Evolutionary conservation across 2,329 filamentous ascomycete genomes (phyloP).

Genomic region (Onygenales sp.): DNA sequence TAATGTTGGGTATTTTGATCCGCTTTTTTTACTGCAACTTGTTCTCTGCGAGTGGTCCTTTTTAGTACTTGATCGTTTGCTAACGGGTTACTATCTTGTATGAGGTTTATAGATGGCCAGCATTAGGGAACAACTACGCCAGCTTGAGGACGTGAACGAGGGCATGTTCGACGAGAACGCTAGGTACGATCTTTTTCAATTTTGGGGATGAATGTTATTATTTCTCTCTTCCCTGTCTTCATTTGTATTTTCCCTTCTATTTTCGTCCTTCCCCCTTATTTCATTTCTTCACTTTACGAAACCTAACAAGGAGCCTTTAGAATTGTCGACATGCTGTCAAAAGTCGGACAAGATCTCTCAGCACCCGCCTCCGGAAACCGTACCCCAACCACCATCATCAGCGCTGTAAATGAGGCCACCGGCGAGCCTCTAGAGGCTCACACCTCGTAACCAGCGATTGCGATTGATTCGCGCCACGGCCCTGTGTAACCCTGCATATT

Average conservation of each 20-base stretch:
- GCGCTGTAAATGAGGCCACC: not conserved
- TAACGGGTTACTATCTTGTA: slow-evolving; percentile 16
- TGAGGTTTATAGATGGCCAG: slow-evolving; percentile 34
- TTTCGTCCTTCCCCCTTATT: not conserved
- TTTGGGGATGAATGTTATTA: not conserved
- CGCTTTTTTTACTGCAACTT: slow-evolving; percentile 10
- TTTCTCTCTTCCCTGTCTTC: not conserved
- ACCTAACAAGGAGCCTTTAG: slow-evolving; percentile 11
- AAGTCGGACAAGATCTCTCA: slow-evolving; percentile 12
- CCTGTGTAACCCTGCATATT: no score
- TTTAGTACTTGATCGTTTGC: slow-evolving; percentile 19
- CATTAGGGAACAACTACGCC: slow-evolving; percentile 38
- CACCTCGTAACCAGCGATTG: not conserved
- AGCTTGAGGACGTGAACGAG: slow-evolving; percentile 36
- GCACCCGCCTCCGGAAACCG: slow-evolving; percentile 2
- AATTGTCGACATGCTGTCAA: slow-evolving; percentile 29
- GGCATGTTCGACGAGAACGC: slow-evolving; percentile 36
- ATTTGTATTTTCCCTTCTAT: not conserved
- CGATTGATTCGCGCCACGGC: no score
- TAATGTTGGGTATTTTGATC: slow-evolving; percentile 7
- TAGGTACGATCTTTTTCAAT: slow-evolving; percentile 19
- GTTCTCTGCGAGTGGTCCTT: slow-evolving; percentile 8
- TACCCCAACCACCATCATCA: not conserved
- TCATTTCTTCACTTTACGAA: not conserved
- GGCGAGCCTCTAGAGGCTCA: not conserved